Evolutionary conservation across 768 basidiomycete genomes (phyloP), one percentile per base, ranked within the genome.

Genomic region (Ramaria rubella): DNA sequence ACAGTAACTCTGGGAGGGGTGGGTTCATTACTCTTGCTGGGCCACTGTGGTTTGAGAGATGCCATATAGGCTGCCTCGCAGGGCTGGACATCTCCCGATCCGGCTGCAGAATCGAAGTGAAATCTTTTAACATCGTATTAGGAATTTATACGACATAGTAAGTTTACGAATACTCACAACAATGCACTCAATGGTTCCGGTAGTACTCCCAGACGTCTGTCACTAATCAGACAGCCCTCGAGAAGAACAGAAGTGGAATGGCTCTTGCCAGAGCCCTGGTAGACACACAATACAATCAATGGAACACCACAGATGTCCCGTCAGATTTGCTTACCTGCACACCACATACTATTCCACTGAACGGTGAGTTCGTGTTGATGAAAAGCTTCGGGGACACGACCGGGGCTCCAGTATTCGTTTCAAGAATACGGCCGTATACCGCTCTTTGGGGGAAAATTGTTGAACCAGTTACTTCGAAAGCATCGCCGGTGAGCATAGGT

Each of bases 311-410:
- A 4, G 3, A 12, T 8, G 8, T 5, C 5, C 14, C 49, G 45
- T 11, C 6, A 9, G 12, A 31, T 4, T 19, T 19, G 31, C 42
- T 21, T 51, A 44, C 59, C 48, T 57, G 59, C 44, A 60, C 86
- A 0, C 86, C 86, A 52, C 86, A 89, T 2, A 88, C 77, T n/a
- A 88, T 63, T 0, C 86, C 82, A 0, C 87, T 87, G 62, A 87
- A 84, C 0, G 86, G 87, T 0, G 86, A 75, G 63, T 87, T 88
- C 8, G 54, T 27, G 33, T 60, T 60, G 53, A 60, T 45, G 42
- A 51, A 60, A 8, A 56, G 27, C 34, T 33, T 34, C 11, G 31
- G 29, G n/a, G 49, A 36, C 3, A n/a, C 34, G 11, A 36, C 21
- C 11, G 7, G 21, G 19, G 14, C 49, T n/a, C 21, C 27, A 24